A percentile compares a stretch with the other conserved stretches of the same genome.
These are phyloP conservation scores for Trichosporon inkin DNA, from an alignment of 1,284 basidiomycete genomes.

Conservation along the genomic window DNA sequence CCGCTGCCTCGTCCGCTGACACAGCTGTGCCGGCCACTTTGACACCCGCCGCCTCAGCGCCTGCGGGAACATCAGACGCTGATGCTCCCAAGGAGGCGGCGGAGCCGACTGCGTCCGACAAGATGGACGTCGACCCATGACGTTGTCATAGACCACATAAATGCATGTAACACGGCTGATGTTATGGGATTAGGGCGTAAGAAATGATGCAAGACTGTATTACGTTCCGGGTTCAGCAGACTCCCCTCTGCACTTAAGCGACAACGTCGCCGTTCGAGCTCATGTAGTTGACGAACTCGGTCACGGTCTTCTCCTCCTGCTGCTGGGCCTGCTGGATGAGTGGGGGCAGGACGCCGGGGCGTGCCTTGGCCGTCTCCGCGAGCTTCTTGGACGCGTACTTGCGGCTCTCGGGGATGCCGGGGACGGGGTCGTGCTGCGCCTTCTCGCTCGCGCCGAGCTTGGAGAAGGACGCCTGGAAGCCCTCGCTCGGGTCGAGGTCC, in stretches of 20 bases:
- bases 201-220: background rate
- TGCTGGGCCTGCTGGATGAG: conserved; percentile 40
- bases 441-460: conserved; percentile 72
- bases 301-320: conserved; percentile 18
- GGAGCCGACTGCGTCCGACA: background rate
- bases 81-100: background rate
- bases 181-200: background rate
- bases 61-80: too few relatives aligned
- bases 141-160: conserved; percentile 10
- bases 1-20: background rate
- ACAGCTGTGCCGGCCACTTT: background rate
- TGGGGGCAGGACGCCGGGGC: conserved; percentile 46
- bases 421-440: conserved; percentile 49
- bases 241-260: background rate
- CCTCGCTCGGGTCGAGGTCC: conserved; percentile 79
- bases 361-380: conserved; percentile 35
- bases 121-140: conserved; percentile 15
- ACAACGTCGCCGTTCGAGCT: conserved; percentile 30
- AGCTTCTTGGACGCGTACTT: conserved; percentile 47
- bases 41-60: too few relatives aligned
- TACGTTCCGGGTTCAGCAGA: background rate
- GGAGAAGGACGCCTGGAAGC: conserved; percentile 91
- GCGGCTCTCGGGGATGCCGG: conserved; percentile 49
- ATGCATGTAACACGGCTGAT: conserved; percentile 14
- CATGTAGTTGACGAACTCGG: conserved; percentile 46